Evolutionary conservation across 352 stramenopile genomes (phyloP).

Genomic region (Phytophthora ohioensis): DNA sequence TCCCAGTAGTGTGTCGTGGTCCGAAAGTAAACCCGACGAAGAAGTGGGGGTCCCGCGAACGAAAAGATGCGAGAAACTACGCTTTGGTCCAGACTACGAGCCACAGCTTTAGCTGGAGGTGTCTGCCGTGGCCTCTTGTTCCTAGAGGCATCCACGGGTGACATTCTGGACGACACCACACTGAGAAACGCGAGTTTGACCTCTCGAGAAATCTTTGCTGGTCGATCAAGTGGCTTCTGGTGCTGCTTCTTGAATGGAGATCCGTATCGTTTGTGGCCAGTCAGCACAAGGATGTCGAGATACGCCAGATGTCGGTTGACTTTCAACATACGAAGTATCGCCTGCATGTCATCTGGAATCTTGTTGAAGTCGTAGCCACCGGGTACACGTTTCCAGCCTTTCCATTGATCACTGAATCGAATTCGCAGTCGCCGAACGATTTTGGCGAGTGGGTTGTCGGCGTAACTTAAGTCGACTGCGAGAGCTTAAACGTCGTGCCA

Average conservation of each 20-base stretch:
- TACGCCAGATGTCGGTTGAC: conserved; percentile 12
- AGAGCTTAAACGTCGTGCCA: conserved; percentile 4
- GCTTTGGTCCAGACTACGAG: no score
- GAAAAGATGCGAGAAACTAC: no score
- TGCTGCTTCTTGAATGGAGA: conserved; percentile 3
- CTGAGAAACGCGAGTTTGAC: no score
- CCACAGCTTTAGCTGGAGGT: no score
- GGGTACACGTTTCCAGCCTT: neutral
- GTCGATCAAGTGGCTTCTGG: neutral
- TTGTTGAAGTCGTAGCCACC: neutral
- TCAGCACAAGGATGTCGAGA: conserved; percentile 2
- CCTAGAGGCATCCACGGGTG: no score
- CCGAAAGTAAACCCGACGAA: no score
- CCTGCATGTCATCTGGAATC: neutral
- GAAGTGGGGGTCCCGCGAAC: no score
- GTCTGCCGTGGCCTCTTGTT: no score
- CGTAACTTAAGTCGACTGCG: neutral
- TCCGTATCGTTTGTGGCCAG: neutral
- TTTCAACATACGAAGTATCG: neutral
- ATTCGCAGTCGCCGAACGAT: conserved; percentile 1
- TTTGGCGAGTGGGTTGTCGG: neutral
- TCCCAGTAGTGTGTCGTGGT: no score
- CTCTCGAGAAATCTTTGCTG: neutral
- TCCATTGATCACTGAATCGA: neutral
- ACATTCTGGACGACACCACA: no score